These are phyloP conservation scores for Acrocalymma vagum DNA, from an alignment of 2,329 filamentous ascomycete species.

Conservation along the genomic window DNA sequence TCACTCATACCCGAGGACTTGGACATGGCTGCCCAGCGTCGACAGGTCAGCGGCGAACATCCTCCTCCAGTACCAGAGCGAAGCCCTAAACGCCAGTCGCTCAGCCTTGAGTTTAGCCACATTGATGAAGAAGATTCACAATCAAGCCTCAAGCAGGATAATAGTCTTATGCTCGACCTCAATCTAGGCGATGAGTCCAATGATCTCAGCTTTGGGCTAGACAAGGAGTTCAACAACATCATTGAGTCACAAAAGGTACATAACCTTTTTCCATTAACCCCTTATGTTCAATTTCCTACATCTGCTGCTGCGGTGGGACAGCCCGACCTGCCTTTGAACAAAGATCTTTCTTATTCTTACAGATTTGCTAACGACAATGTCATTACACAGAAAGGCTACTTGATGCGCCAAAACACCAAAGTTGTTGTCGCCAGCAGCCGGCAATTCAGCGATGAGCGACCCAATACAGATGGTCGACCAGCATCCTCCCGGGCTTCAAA, in stretches of 20 bases:
- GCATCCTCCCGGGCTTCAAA: constrained; percentile 57
- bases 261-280: constrained; percentile 51
- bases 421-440: constrained; percentile 87
- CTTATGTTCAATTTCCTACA: constrained; percentile 40
- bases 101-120: constrained; percentile 41
- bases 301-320: constrained; percentile 29
- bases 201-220: constrained; percentile 84
- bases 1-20: constrained; percentile 88
- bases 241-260: constrained; percentile 97
- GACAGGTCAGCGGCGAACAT: constrained; percentile 82
- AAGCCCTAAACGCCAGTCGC: constrained; percentile 48
- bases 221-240: constrained; percentile 92
- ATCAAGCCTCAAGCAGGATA: constrained; percentile 37
- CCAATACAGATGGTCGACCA: constrained; percentile 56
- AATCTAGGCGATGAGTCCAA: constrained; percentile 74
- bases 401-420: constrained; percentile 99
- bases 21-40: constrained; percentile 85
- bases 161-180: constrained; percentile 72
- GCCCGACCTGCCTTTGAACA: too few species aligned
- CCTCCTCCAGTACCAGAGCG: constrained; percentile 51
- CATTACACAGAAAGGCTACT: constrained; percentile 88
- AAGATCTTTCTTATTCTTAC: too few species aligned
- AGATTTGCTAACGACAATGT: constrained; percentile 55
- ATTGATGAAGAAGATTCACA: constrained; percentile 43
- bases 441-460: constrained; percentile 67